Percentiles rank a stretch among this genome's conserved stretches.
phyloP scores from a whole-genome alignment of 1,139 yeast species.

The Kazachstania sp. region DNA sequence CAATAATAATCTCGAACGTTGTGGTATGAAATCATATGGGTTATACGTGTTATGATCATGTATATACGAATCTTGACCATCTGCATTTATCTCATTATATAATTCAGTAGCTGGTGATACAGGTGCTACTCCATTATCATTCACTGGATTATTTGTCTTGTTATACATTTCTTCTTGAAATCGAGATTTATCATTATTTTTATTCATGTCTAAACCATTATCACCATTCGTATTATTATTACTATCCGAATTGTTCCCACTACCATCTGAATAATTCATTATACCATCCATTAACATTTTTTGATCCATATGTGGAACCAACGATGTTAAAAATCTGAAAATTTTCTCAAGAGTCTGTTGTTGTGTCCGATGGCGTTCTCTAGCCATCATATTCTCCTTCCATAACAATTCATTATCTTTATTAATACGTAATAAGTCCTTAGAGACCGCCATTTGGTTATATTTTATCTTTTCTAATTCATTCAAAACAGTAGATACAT shows the following conservation, averaged over 20 bases:
- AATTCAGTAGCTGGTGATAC: neutral
- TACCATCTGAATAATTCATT: constrained; percentile 6
- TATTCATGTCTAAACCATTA: constrained; percentile 1
- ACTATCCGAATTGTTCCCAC: constrained; percentile 6
- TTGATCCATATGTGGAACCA: constrained; percentile 52
- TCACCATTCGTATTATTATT: constrained; percentile 1
- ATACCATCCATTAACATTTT: constrained; percentile 36
- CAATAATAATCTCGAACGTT: constrained; percentile 14
- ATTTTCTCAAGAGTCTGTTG: constrained; percentile 84
- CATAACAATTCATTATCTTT: constrained; percentile 85
- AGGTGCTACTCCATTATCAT: neutral
- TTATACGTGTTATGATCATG: neutral
- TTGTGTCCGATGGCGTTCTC: constrained; percentile 81
- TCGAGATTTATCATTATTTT: neutral
- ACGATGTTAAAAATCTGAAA: constrained; percentile 75
- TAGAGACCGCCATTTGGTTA: constrained; percentile 73
- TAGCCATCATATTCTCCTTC: constrained; percentile 75
- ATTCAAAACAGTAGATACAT: constrained; percentile 45
- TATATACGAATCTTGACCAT: neutral
- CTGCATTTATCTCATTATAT: neutral
- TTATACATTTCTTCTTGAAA: constrained; percentile 3
- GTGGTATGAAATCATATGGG: neutral
- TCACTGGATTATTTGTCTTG: neutral
- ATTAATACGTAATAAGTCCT: constrained; percentile 72
- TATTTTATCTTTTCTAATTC: constrained; percentile 72